These are phyloP conservation scores for Mikania micrantha DNA, from an alignment of 129 eudicot genomes.

Conservation along the genomic window DNA sequence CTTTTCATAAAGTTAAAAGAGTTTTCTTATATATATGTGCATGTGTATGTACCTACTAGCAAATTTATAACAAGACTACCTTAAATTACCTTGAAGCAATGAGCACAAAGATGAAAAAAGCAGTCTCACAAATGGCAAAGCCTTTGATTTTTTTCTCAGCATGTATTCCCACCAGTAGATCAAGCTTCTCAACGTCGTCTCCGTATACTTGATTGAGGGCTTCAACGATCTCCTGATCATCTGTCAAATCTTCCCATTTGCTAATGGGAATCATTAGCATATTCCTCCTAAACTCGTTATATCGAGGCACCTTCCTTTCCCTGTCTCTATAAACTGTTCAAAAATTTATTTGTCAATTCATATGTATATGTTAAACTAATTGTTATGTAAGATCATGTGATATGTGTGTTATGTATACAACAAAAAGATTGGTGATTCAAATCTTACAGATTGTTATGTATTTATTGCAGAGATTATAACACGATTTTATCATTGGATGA, in stretches of 20 bases:
- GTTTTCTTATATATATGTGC: too few species aligned
- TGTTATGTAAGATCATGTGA: too few species aligned
- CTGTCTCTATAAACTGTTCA: slow-evolving; percentile 53
- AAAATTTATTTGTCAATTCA: neutral
- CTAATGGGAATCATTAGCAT: slow-evolving; percentile 46
- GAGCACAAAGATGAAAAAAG: slow-evolving; percentile 52
- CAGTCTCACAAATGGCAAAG: slow-evolving; percentile 55
- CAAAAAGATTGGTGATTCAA: too few species aligned
- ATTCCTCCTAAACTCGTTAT: slow-evolving; percentile 58
- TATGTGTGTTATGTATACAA: too few species aligned
- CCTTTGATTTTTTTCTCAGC: slow-evolving; percentile 54
- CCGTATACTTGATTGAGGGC: slow-evolving; percentile 48
- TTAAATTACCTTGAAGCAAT: slow-evolving; percentile 45
- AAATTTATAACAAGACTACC: neutral
- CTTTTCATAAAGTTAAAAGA: too few species aligned
- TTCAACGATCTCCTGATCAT: slow-evolving; percentile 34
- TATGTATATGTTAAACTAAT: neutral
- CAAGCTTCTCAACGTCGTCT: slow-evolving; percentile 54
- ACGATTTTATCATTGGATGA: too few species aligned
- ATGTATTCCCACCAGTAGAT: slow-evolving; percentile 47
- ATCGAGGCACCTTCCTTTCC: slow-evolving; percentile 46
- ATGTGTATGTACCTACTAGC: too few species aligned
- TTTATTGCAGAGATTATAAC: too few species aligned
- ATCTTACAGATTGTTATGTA: too few species aligned
- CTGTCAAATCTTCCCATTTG: slow-evolving; percentile 46